phyloP scores from a whole-genome alignment of 148 eudicot genomes.

The Spergularia bocconei region DNA sequence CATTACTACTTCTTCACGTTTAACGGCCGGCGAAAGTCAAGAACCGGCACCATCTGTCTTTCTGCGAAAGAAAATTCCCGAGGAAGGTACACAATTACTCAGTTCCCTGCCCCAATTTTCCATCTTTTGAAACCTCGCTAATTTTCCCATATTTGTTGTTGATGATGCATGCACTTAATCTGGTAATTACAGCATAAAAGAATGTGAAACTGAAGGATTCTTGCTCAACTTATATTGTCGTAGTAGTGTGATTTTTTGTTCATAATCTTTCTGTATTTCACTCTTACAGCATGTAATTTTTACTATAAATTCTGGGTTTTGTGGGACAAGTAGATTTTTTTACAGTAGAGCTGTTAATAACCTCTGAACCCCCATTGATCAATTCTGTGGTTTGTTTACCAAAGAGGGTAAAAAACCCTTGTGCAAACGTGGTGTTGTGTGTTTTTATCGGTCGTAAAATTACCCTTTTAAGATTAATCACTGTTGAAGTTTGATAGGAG shows the following conservation, averaged over 20 bases:
- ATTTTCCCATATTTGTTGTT: background rate
- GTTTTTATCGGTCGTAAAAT: background rate
- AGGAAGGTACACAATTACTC: no score
- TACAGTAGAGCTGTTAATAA: background rate
- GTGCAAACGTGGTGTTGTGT: background rate
- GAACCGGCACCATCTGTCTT: no score
- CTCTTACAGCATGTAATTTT: background rate
- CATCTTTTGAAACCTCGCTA: no score
- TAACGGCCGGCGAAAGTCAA: no score
- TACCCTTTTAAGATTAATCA: background rate
- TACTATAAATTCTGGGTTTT: constrained; percentile 7
- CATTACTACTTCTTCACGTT: no score
- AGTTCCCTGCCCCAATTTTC: no score
- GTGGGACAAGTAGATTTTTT: background rate
- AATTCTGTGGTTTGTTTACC: background rate
- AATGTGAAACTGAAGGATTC: background rate
- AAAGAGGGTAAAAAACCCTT: background rate
- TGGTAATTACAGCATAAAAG: background rate
- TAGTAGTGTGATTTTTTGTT: background rate
- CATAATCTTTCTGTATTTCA: background rate
- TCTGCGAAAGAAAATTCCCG: no score
- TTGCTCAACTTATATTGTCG: background rate
- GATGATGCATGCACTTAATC: background rate
- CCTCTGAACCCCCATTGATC: background rate
- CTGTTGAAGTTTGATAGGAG: background rate